Percentiles rank a stretch among this genome's conserved stretches.
These are phyloP conservation scores for Pseudocercospora pini-densiflorae DNA, from an alignment of 2,329 filamentous ascomycete species.

Conservation along the genomic window DNA sequence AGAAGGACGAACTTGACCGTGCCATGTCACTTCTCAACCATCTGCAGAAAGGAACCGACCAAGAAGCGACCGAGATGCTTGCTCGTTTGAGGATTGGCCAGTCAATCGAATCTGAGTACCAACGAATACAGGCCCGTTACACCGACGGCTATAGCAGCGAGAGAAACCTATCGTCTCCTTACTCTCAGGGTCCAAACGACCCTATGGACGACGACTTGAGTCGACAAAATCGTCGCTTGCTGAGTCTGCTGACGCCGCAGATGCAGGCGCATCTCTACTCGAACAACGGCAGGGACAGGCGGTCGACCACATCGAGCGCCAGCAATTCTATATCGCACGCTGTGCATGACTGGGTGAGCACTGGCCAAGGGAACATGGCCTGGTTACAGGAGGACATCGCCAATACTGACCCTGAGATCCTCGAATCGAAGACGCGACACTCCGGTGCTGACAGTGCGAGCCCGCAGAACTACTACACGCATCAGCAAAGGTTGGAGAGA, in stretches of 20 bases:
- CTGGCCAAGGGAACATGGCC: neutral
- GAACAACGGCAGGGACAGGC: neutral
- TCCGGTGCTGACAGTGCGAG: neutral
- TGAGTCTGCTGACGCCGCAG: neutral
- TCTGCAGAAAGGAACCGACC: conserved; percentile 27
- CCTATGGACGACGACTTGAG: neutral
- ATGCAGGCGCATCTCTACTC: neutral
- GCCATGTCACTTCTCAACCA: conserved; percentile 19
- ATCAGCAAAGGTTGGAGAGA: neutral
- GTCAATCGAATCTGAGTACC: conserved; percentile 18
- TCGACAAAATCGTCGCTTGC: neutral
- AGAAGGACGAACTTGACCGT: conserved; percentile 17
- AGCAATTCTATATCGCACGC: neutral
- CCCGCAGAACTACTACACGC: neutral
- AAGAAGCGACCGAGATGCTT: conserved; percentile 26
- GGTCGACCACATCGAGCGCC: neutral
- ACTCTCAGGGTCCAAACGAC: neutral
- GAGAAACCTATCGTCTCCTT: neutral
- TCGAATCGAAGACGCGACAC: neutral
- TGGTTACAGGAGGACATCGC: neutral
- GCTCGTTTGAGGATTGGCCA: conserved; percentile 30
- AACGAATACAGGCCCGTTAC: conserved; percentile 1
- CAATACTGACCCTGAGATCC: neutral
- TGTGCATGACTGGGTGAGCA: neutral
- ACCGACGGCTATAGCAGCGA: neutral